Percentiles rank a stretch among this genome's conserved stretches.
Conservation (phyloP, 1,284 basidiomycete species). For the Ganoderma resinaceum region DNA sequence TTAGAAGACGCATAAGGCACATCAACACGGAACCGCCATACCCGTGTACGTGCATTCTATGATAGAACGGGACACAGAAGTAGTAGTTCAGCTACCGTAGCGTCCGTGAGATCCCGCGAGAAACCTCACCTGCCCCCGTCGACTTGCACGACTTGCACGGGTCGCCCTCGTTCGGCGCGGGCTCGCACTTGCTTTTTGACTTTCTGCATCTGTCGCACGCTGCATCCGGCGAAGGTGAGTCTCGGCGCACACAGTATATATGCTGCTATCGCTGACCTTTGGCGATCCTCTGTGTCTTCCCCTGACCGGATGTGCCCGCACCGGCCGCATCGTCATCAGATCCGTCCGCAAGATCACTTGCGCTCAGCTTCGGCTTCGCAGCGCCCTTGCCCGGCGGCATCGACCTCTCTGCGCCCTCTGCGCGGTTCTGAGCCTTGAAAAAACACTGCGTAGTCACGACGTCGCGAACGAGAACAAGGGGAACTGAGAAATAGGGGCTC, state of each 20-base stretch:
- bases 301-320: slow-evolving; percentile 11
- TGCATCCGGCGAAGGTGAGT: slow-evolving; percentile 34
- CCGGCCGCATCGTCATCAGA: slow-evolving; percentile 14
- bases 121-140: slow-evolving; percentile 58
- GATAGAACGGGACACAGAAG: slow-evolving; percentile 32
- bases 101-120: not conserved
- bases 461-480: too few species aligned
- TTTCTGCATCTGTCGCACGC: slow-evolving; percentile 87
- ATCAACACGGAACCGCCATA: slow-evolving; percentile 34
- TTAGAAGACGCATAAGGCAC: not conserved
- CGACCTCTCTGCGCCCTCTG: not conserved
- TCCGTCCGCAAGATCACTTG: slow-evolving; percentile 4
- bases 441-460: too few species aligned
- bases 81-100: not conserved
- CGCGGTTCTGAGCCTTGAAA: not conserved
- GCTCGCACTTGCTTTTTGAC: slow-evolving; percentile 87
- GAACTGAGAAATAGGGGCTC: too few species aligned
- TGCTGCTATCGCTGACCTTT: slow-evolving; percentile 51
- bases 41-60: slow-evolving; percentile 82
- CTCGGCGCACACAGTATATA: slow-evolving; percentile 13
- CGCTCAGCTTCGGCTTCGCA: not conserved
- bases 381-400: not conserved
- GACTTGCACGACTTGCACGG: slow-evolving; percentile 75
- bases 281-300: slow-evolving; percentile 53
- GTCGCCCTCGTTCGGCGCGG: slow-evolving; percentile 52